Conservation (phyloP, 352 stramenopile genomes). For the Globisporangium splendens region DNA sequence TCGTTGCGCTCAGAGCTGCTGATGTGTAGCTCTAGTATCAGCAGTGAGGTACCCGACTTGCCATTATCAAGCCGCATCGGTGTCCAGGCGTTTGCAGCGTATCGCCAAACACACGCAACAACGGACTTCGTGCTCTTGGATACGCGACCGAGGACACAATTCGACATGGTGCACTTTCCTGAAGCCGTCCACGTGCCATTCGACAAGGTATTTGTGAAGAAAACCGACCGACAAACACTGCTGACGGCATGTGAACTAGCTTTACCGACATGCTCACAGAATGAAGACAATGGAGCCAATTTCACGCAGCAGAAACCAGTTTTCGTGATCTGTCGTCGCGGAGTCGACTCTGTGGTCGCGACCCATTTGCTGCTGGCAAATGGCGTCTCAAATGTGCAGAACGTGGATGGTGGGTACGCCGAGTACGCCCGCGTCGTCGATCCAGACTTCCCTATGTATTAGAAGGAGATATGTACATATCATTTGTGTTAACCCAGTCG, state of each 20-base stretch:
- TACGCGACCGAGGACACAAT: constrained; percentile 50
- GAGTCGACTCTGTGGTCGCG: constrained; percentile 62
- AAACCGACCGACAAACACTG: constrained; percentile 13
- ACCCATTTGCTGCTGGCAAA: constrained; percentile 51
- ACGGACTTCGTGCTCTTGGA: constrained; percentile 54
- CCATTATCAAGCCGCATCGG: constrained; percentile 29
- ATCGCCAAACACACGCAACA: constrained; percentile 16
- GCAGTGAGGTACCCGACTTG: constrained; percentile 6
- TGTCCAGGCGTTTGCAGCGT: constrained; percentile 28
- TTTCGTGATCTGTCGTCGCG: constrained; percentile 80
- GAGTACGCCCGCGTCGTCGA: constrained; percentile 53
- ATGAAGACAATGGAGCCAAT: not conserved
- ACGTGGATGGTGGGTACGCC: constrained; percentile 72
- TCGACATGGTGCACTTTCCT: constrained; percentile 74
- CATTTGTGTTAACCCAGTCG: not conserved
- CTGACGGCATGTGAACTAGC: not conserved
- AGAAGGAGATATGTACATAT: not conserved
- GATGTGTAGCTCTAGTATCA: not conserved
- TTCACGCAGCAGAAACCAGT: not conserved
- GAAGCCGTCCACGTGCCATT: constrained; percentile 70
- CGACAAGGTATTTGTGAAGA: constrained; percentile 28
- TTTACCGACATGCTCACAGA: not conserved
- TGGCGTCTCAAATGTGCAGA: constrained; percentile 40
- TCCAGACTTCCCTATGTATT: constrained; percentile 74
- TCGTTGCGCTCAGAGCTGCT: not conserved